A percentile compares a stretch with the other conserved stretches of the same genome.
Evolutionary conservation across 306 rosid species (phyloP).

Genomic region (Luffa acutangula): DNA sequence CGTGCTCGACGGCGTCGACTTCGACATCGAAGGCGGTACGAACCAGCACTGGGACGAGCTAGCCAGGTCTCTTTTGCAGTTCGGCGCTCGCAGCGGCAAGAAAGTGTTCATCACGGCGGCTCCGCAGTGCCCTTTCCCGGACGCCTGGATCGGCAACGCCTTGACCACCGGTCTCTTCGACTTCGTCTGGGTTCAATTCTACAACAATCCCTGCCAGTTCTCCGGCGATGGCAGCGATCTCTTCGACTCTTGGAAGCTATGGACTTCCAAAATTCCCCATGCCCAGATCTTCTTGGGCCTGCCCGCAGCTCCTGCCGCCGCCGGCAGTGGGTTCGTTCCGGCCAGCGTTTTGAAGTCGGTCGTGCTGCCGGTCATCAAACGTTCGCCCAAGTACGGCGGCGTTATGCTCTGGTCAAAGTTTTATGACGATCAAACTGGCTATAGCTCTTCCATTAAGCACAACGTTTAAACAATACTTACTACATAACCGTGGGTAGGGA

Average conservation of each 20-base stretch:
- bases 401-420: conserved; percentile 69
- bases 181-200: conserved; percentile 56
- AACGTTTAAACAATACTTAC: conserved; percentile 1
- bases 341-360: conserved; percentile 19
- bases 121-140: conserved; percentile 56
- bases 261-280: conserved; percentile 34
- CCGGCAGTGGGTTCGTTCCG: conserved; percentile 49
- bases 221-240: conserved; percentile 27
- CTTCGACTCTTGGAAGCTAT: conserved; percentile 36
- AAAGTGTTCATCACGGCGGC: conserved; percentile 46
- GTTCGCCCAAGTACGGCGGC: conserved; percentile 48
- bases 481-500: no score
- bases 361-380: conserved; percentile 44
- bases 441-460: conserved; percentile 45
- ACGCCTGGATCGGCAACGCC: conserved; percentile 43
- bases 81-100: conserved; percentile 18
- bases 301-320: conserved; percentile 42
- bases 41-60: conserved; percentile 38
- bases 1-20: conserved; percentile 51
- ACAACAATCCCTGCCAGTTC: conserved; percentile 41
- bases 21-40: conserved; percentile 56
- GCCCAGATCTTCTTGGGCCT: conserved; percentile 39
- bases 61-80: conserved; percentile 30
- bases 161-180: conserved; percentile 46
- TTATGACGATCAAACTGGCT: conserved; percentile 41